These are phyloP conservation scores for Panellus pusillus DNA, from an alignment of 768 basidiomycete species.

Conservation along the genomic window DNA sequence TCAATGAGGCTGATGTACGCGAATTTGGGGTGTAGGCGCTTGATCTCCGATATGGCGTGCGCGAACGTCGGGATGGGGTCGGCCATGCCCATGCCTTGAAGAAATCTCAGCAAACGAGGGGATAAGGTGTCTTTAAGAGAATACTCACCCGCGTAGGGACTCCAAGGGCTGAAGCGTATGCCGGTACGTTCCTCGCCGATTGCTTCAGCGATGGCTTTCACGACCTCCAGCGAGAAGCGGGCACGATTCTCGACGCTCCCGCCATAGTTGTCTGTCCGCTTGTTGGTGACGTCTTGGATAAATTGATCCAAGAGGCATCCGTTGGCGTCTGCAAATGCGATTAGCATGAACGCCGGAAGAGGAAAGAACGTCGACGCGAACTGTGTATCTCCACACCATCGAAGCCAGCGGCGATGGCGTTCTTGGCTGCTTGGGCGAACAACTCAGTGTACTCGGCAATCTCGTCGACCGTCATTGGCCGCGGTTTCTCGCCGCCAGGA, in stretches of 20 bases:
- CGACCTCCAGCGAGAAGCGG: slow-evolving; percentile 44
- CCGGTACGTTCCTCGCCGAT: slow-evolving; percentile 42
- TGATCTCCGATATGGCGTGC: slow-evolving; percentile 29
- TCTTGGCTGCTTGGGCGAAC: slow-evolving; percentile 32
- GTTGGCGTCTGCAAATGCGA: slow-evolving; percentile 11
- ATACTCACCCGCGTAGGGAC: too few species aligned
- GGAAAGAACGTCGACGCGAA: not conserved
- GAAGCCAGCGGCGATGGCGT: slow-evolving; percentile 36
- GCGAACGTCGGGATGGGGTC: slow-evolving; percentile 34
- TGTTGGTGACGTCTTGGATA: slow-evolving; percentile 40
- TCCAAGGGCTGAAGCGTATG: slow-evolving; percentile 42
- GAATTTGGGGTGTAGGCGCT: slow-evolving; percentile 28
- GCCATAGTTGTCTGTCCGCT: slow-evolving; percentile 51
- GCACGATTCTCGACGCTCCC: slow-evolving; percentile 49
- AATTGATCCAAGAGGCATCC: slow-evolving; percentile 43
- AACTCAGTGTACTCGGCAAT: slow-evolving; percentile 30
- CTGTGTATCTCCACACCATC: slow-evolving; percentile 36
- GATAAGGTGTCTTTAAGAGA: too few species aligned
- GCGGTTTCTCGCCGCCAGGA: slow-evolving; percentile 16
- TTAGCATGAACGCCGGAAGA: not conserved
- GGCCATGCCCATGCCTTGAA: slow-evolving; percentile 28
- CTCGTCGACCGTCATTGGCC: slow-evolving; percentile 26
- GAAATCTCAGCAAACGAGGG: slow-evolving; percentile 25
- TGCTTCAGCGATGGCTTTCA: slow-evolving; percentile 37
- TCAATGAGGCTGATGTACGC: slow-evolving; percentile 40